Evolutionary conservation across 305 asterid species (phyloP), one percentile per base, ranked within the genome.

Genomic region (Solanum hybrid): DNA sequence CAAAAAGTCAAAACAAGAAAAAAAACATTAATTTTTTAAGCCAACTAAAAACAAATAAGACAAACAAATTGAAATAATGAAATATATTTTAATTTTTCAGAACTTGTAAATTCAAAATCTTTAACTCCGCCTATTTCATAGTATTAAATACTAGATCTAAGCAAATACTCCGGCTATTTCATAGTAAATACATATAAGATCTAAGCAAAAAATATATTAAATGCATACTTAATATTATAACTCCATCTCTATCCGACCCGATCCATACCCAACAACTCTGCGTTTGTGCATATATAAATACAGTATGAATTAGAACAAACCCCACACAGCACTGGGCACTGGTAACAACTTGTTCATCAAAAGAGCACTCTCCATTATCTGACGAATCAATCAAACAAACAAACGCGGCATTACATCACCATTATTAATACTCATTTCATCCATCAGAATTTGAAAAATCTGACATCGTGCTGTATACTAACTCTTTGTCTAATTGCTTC

Each of bases 321-420:
- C 51, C 89, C 86, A 87, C 81, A 39, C 86, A 31, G n/a, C 81
- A 87, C 89, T 39, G 33, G 16, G 42, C 64, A 88, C 20, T 40
- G 69, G 22, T 20, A 28, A 4, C 77, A 37, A n/a, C 77, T 89
- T 89, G 86, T 69, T 77, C 78, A 67, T 77, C 18, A 69, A 11
- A 57, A 51, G 16, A 57, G n/a, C 69, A 89, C 39, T 78, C 22
- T 35, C 85, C 85, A 78, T 78, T 36, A 89, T 64, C 88, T 85
- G 80, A 89, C 90, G 87, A 84, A 84, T 42, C 87, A 51, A 84
- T 8, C 71, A 31, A 89, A 89, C 39, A 35, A 42, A 89, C 51
- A 79, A 89, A 89, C 75, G 87, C 87, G 87, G 87, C 28, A 83
- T 83, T 83, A 83, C 87, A 83, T 83, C 73, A 42, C 73, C 31